phyloP scores from a whole-genome alignment of 495 filamentous ascomycete species.

The Hypoxylon perforatum region DNA sequence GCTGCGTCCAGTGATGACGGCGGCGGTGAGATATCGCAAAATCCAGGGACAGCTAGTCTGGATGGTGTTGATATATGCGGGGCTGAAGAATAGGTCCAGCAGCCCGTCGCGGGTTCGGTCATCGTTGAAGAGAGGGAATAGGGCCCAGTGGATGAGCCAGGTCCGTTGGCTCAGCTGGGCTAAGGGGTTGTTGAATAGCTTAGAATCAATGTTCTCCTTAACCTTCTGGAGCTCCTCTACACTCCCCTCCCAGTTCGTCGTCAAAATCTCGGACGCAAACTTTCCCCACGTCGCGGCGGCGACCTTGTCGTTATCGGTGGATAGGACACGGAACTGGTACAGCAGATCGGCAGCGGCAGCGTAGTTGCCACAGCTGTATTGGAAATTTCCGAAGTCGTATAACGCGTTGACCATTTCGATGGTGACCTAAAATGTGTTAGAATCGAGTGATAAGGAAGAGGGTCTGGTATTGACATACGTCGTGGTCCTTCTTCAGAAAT shows the following conservation, averaged over 20 bases:
- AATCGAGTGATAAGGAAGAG: background rate
- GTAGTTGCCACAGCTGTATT: slow-evolving; percentile 96
- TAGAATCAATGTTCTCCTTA: slow-evolving; percentile 89
- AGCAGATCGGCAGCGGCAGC: slow-evolving; percentile 85
- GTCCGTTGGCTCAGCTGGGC: slow-evolving; percentile 94
- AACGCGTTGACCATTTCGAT: slow-evolving; percentile 93
- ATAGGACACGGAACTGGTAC: slow-evolving; percentile 96
- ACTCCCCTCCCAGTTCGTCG: slow-evolving; percentile 91
- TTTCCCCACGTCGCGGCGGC: slow-evolving; percentile 96
- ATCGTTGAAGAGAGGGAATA: slow-evolving; percentile 99
- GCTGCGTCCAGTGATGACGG: slow-evolving; percentile 94
- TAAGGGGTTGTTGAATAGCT: slow-evolving; percentile 93
- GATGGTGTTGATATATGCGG: slow-evolving; percentile 97
- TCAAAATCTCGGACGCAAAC: slow-evolving; percentile 91
- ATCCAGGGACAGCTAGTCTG: slow-evolving; percentile 98
- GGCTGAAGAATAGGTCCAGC: slow-evolving; percentile 95
- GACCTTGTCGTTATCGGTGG: slow-evolving; percentile 97
- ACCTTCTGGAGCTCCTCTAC: slow-evolving; percentile 96
- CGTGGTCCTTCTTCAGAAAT: slow-evolving; percentile 93
- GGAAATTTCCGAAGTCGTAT: slow-evolving; percentile 93
- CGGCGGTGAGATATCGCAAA: slow-evolving; percentile 90
- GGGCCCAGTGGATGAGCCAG: slow-evolving; percentile 97
- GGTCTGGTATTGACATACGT: slow-evolving; percentile 58
- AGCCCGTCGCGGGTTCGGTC: slow-evolving; percentile 89
- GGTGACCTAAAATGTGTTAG: slow-evolving; percentile 69